Evolutionary conservation across 495 filamentous ascomycete species (phyloP).

Genomic region (Pseudevernia furfuracea): DNA sequence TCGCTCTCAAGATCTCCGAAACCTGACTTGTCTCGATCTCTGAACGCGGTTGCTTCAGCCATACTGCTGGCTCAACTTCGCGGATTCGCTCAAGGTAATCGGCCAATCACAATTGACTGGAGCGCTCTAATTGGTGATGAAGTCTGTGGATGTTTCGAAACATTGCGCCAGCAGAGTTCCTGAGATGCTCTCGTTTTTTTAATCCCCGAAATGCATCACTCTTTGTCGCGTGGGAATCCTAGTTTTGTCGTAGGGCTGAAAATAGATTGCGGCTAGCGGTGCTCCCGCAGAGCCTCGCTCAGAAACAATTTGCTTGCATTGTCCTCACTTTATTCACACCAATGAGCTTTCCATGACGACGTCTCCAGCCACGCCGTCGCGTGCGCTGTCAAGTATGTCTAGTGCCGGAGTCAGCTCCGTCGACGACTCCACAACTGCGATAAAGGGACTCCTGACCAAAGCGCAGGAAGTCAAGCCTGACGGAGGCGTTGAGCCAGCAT

Average conservation of each 20-base stretch:
- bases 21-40: constrained; percentile 39
- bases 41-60: background rate
- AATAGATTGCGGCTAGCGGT: constrained; percentile 1
- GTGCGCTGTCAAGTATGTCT: constrained; percentile 34
- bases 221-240: background rate
- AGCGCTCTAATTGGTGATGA: background rate
- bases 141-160: background rate
- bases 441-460: constrained; percentile 55
- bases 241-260: constrained; percentile 2
- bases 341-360: background rate
- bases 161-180: background rate
- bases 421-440: constrained; percentile 43
- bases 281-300: constrained; percentile 30
- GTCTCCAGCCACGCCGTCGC: background rate
- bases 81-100: background rate
- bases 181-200: background rate
- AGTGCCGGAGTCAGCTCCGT: constrained; percentile 49
- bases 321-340: background rate
- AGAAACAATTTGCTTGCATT: background rate
- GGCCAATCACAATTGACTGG: background rate
- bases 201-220: background rate
- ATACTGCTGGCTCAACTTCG: background rate
- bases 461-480: constrained; percentile 59
- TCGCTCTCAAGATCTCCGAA: constrained; percentile 68
- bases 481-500: constrained; percentile 66